A percentile compares a stretch with the other conserved stretches of the same genome.
Conservation (phyloP, 2,329 filamentous ascomycete genomes). For the Bisporella sp. region DNA sequence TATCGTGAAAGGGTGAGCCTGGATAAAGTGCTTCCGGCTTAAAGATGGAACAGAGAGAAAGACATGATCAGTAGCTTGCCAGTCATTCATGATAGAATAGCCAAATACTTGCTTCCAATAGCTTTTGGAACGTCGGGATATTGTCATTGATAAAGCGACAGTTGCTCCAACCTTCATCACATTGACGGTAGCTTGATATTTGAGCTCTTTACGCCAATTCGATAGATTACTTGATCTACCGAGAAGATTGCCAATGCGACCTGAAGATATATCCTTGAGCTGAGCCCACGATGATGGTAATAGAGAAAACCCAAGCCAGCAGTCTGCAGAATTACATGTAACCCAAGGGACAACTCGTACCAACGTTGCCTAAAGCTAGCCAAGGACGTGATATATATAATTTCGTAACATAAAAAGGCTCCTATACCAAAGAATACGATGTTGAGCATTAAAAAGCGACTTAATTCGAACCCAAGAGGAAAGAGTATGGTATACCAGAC, state of each 20-base stretch:
- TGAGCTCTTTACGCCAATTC: slow-evolving; percentile 44
- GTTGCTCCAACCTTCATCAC: slow-evolving; percentile 52
- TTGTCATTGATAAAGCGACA: slow-evolving; percentile 33
- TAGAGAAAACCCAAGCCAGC: slow-evolving; percentile 49
- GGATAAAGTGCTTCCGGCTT: slow-evolving; percentile 43
- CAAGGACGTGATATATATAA: slow-evolving; percentile 55
- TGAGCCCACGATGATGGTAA: slow-evolving; percentile 46
- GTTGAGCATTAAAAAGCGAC: slow-evolving; percentile 42
- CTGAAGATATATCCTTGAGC: slow-evolving; percentile 43
- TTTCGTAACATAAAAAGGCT: slow-evolving; percentile 50
- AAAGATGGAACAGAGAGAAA: slow-evolving; percentile 54
- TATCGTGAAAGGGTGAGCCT: slow-evolving; percentile 62
- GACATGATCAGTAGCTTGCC: slow-evolving; percentile 55
- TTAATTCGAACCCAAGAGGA: slow-evolving; percentile 41
- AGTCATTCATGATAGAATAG: slow-evolving; percentile 40
- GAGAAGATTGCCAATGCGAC: slow-evolving; percentile 27
- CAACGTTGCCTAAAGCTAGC: slow-evolving; percentile 50
- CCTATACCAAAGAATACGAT: slow-evolving; percentile 46
- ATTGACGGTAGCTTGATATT: slow-evolving; percentile 40
- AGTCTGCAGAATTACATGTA: slow-evolving; percentile 51
- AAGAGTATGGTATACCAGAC: slow-evolving; percentile 47
- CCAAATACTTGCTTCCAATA: slow-evolving; percentile 12
- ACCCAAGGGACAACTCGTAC: slow-evolving; percentile 56
- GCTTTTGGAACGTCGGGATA: slow-evolving; percentile 7
- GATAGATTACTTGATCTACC: slow-evolving; percentile 39